Evolutionary conservation across 2,329 filamentous ascomycete genomes (phyloP).

Genomic region (Fusarium xylarioides): DNA sequence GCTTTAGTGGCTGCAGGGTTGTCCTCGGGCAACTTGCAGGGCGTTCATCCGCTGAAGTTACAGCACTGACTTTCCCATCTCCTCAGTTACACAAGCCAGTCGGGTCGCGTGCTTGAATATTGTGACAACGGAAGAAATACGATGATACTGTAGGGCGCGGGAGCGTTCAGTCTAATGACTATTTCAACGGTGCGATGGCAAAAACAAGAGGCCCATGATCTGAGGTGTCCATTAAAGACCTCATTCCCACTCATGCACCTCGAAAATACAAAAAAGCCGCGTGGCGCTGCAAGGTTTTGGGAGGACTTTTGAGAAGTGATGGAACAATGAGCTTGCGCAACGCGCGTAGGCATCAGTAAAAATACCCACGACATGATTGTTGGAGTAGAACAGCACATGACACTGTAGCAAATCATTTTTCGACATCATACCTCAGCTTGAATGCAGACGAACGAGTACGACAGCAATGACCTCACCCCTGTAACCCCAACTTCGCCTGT

Average conservation of each 20-base stretch:
- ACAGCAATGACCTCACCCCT: slow-evolving; percentile 26
- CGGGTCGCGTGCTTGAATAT: slow-evolving; percentile 7
- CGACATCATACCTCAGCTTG: neutral
- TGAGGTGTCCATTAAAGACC: slow-evolving; percentile 11
- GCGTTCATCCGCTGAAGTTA: slow-evolving; percentile 15
- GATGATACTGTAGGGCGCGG: neutral
- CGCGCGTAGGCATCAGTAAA: slow-evolving; percentile 4
- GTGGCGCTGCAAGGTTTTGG: slow-evolving; percentile 42
- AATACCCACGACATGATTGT: neutral
- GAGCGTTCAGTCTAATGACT: neutral
- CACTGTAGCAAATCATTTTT: neutral
- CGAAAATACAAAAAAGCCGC: slow-evolving; percentile 28
- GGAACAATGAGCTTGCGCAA: slow-evolving; percentile 9
- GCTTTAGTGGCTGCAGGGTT: slow-evolving; percentile 24
- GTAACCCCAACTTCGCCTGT: slow-evolving; percentile 25
- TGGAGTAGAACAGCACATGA: neutral
- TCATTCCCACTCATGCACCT: slow-evolving; percentile 11
- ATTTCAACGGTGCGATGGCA: neutral
- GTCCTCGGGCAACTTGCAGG: slow-evolving; percentile 9
- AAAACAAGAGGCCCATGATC: neutral
- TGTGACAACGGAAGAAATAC: neutral
- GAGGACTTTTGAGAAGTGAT: slow-evolving; percentile 23
- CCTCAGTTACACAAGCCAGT: neutral
- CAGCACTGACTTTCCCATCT: neutral
- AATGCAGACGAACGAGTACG: neutral